These are phyloP conservation scores for Claviceps africana DNA, from an alignment of 2,329 filamentous ascomycete genomes.

Conservation along the genomic window DNA sequence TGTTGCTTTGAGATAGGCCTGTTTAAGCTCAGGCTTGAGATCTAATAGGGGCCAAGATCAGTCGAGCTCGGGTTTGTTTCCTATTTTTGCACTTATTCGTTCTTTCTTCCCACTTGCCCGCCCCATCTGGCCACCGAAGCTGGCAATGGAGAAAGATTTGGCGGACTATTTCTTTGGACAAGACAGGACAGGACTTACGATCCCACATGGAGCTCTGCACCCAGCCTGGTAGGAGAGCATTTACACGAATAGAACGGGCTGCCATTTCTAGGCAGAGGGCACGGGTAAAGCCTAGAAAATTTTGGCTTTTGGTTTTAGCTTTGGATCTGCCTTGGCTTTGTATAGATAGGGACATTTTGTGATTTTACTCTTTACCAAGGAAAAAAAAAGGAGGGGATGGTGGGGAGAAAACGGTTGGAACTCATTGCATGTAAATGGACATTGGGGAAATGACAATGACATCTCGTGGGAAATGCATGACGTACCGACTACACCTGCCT, in stretches of 20 bases:
- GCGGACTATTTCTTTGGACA: slow-evolving; percentile 2
- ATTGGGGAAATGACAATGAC: slow-evolving; percentile 5
- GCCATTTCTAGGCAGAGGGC: slow-evolving; percentile 51
- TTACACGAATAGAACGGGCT: slow-evolving; percentile 52
- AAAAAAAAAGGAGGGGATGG: background rate
- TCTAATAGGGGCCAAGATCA: slow-evolving; percentile 26
- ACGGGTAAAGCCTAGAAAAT: slow-evolving; percentile 47
- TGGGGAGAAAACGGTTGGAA: too few species aligned
- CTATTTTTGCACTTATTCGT: background rate
- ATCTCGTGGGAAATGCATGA: slow-evolving; percentile 5
- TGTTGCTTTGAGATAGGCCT: slow-evolving; percentile 35
- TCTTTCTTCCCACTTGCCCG: background rate
- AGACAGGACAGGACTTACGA: slow-evolving; percentile 31
- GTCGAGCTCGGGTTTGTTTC: slow-evolving; percentile 8
- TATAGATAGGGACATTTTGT: slow-evolving; percentile 6
- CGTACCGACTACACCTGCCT: slow-evolving; percentile 62
- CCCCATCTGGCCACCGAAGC: background rate
- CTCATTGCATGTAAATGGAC: background rate
- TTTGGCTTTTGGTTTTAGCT: slow-evolving; percentile 1
- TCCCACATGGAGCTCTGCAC: slow-evolving; percentile 69
- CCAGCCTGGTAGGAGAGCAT: slow-evolving; percentile 72
- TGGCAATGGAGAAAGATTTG: background rate
- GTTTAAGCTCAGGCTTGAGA: slow-evolving; percentile 23
- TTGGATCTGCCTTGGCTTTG: background rate
- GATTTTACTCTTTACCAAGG: background rate